These are phyloP conservation scores for Lentinula edodes DNA, from an alignment of 768 basidiomycete genomes.

Conservation along the genomic window DNA sequence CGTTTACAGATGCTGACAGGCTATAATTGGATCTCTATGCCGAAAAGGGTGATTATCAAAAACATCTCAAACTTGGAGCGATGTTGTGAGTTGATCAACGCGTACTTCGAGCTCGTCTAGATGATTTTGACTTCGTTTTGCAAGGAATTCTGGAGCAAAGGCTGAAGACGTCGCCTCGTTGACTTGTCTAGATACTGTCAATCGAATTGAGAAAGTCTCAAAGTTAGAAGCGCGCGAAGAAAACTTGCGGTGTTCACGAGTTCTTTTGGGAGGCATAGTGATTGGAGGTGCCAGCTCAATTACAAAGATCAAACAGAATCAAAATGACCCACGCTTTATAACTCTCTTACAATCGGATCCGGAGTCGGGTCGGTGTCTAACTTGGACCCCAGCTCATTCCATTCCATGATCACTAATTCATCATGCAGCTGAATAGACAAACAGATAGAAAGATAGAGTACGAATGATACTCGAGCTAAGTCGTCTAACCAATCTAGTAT, in stretches of 20 bases:
- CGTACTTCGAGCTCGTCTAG: slow-evolving; percentile 81
- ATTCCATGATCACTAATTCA: no score
- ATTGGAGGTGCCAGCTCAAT: no score
- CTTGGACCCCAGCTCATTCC: no score
- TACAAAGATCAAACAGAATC: no score
- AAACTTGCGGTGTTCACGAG: slow-evolving; percentile 2
- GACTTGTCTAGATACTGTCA: slow-evolving; percentile 44
- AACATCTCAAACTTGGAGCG: background rate
- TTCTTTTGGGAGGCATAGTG: slow-evolving; percentile 6
- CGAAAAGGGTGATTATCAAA: no score
- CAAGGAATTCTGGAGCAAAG: slow-evolving; percentile 60
- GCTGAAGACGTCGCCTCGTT: slow-evolving; percentile 34
- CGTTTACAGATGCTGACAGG: slow-evolving; percentile 43
- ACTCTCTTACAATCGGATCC: no score
- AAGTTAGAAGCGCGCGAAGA: background rate
- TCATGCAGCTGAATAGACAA: no score
- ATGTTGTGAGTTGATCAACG: background rate
- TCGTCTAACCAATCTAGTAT: no score
- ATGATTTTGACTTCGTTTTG: slow-evolving; percentile 71
- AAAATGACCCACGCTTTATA: no score
- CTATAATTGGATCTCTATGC: slow-evolving; percentile 60
- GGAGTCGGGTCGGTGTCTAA: no score
- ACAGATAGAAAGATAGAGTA: no score
- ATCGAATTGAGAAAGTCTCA: background rate
- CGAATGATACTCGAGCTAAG: no score